Base-by-base conservation (phyloP, 305 asterid species). In the Fraxinus sp. region DNA sequence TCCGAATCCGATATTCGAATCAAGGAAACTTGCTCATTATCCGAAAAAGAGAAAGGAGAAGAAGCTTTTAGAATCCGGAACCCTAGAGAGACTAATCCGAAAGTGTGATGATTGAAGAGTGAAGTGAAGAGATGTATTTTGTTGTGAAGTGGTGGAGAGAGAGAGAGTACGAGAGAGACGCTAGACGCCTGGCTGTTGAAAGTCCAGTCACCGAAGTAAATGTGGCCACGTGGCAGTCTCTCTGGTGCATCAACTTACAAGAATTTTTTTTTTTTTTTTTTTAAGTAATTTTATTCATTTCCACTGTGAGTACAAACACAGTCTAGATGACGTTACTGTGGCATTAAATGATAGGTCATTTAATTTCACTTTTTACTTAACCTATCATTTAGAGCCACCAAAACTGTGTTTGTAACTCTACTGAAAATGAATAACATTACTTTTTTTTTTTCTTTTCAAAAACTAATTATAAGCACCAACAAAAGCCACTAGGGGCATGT, bases 141-240 rank as follows among this genome's bases (percentile, higher is more conserved):
- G 57, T 66, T 39, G 70, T 28, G 77, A 64, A 49, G 79, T 68
- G 75, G 75, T 33, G 7, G 5, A 68, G 57, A 14, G 72, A 71
- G 78, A 78, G 73, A 26, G 10, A n/a, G 57, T 22, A 10, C 18
- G 52, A 87, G 84, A 52, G 79, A 83, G 83, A 78, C 80, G 85
- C 46, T 77, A 83, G 83, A 80, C 85, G 85, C 70, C 77, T 39
- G 80, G 80, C 80, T 79, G 24, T 18, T 77, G 49, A 73, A 77
- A 83, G 43, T 70, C 79, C 78, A 85, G 90, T 73, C 84, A 79
- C 83, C 81, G 84, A 79, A 77, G 85, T 7, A 80, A 77, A 72
- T 52, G 75, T 41, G 84, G 89, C 80, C 72, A 88, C 89, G 89
- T 86, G 91, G 89, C 89, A 80, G 32, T 57, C 52, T 16, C 4